phyloP scores from a whole-genome alignment of 768 basidiomycete genomes.

The Podaxis sp. region DNA sequence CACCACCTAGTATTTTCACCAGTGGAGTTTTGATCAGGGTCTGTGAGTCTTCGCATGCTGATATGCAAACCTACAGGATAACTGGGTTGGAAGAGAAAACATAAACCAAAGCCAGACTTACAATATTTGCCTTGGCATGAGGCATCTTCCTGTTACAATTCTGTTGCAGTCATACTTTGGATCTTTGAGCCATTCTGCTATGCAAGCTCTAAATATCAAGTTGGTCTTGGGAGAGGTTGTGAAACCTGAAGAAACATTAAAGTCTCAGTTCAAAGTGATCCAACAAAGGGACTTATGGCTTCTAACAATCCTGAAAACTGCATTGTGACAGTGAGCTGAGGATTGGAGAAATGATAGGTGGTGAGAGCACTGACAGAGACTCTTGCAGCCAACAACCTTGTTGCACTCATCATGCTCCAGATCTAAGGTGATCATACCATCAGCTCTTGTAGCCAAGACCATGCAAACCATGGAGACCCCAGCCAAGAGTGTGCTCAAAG shows the following conservation, averaged over 20 bases:
- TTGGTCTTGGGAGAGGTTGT: background rate
- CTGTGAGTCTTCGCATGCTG: conserved; percentile 13
- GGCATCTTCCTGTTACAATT: conserved; percentile 5
- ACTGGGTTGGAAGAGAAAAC: background rate
- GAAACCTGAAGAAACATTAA: background rate
- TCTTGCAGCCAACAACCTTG: conserved; percentile 5
- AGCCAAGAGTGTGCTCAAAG: conserved; percentile 15
- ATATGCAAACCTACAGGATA: conserved; percentile 12
- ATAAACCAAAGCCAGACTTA: background rate
- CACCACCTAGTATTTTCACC: background rate
- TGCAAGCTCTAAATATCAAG: background rate
- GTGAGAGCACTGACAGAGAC: conserved; percentile 3
- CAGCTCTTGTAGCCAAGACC: background rate
- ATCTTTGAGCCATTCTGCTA: background rate
- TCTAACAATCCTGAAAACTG: conserved; percentile 1
- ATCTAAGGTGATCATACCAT: conserved; percentile 2
- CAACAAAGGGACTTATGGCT: background rate
- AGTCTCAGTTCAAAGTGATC: background rate
- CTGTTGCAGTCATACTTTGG: background rate
- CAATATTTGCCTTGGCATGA: conserved; percentile 1
- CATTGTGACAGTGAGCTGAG: background rate
- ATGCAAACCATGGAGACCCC: background rate
- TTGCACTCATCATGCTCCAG: conserved; percentile 15
- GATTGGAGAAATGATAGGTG: background rate
- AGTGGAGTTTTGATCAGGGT: background rate